Evolutionary conservation across 2,329 filamentous ascomycete genomes (phyloP), one percentile per base, ranked within the genome.

Genomic region (Scolecobasidium constrictum): DNA sequence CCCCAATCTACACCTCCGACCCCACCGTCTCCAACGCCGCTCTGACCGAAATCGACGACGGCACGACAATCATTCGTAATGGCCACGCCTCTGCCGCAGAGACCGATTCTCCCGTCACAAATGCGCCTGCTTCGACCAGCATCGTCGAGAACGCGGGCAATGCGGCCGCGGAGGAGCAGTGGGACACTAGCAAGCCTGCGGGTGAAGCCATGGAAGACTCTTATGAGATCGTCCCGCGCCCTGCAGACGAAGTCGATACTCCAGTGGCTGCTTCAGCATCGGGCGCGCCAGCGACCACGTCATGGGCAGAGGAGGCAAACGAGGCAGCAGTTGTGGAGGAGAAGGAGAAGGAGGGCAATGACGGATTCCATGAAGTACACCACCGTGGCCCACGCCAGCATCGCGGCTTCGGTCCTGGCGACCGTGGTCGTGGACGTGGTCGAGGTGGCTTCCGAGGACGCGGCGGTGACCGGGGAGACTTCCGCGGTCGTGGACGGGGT

Each of bases 291-390:
- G 60, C 63, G 11, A 74, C 78, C 37, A 77, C 75, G 5, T 86
- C 80, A 53, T 93, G 85, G 85, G 85, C 85, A 19, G 86, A 94
- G 54, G 84, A 92, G 47, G 75, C 83, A 17, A 53, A 54, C 47
- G 52, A 36, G 45, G 46, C 35, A 43, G 44, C 43, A 43, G 42
- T 40, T 42, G 47, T 28, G 46, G 48, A 17, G 4, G 45, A 47
- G 11, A 58, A 59, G 26, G 54, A 31, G 28, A 20, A 35, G 13
- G 54, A 62, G 23, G 62, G 64, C 38, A 65, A 70, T 39, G 83
- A 86, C 54, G 83, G 82, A 18, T 87, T 86, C 69, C 78, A 81
- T 46, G 77, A 81, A 54, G 82, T 86, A 9, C 75, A 57, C 34
- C 58, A 61, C 47, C 26, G 26, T 31, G 52, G 50, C 42, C 31